Evolutionary conservation across 2,329 filamentous ascomycete species (phyloP).

Genomic region (Bipolaris cookei): DNA sequence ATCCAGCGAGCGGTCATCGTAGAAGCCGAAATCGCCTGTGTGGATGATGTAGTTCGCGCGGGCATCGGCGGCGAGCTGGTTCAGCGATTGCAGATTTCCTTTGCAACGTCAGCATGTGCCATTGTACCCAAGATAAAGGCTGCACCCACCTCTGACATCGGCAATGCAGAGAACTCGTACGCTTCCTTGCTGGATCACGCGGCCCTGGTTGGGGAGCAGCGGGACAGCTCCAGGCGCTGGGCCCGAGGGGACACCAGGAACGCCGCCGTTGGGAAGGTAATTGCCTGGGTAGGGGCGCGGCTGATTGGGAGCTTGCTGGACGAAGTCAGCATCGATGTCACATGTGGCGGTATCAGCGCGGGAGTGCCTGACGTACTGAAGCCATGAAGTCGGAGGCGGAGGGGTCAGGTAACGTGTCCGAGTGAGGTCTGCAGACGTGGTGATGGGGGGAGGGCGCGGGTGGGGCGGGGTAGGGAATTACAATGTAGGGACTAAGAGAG

Average conservation of each 20-base stretch:
- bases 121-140: background rate
- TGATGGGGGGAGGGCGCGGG: slow-evolving; percentile 10
- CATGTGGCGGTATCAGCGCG: slow-evolving; percentile 12
- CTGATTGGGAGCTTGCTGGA: slow-evolving; percentile 58
- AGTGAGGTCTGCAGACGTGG: slow-evolving; percentile 19
- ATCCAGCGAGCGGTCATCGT: slow-evolving; percentile 93
- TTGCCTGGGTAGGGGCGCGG: slow-evolving; percentile 58
- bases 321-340: slow-evolving; percentile 30
- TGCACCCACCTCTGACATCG: slow-evolving; percentile 57
- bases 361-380: slow-evolving; percentile 38
- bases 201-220: slow-evolving; percentile 60
- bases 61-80: slow-evolving; percentile 93
- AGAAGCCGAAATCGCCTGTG: slow-evolving; percentile 98
- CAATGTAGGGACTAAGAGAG: slow-evolving; percentile 12
- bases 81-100: slow-evolving; percentile 95
- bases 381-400: slow-evolving; percentile 42
- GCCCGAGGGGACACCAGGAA: slow-evolving; percentile 49
- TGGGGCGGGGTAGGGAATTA: slow-evolving; percentile 18
- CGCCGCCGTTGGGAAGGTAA: slow-evolving; percentile 57
- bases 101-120: slow-evolving; percentile 21
- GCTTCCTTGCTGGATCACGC: slow-evolving; percentile 58
- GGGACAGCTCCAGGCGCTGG: slow-evolving; percentile 54
- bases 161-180: slow-evolving; percentile 59
- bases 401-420: slow-evolving; percentile 31
- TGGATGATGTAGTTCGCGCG: slow-evolving; percentile 98